Evolutionary conservation across 2,329 filamentous ascomycete species (phyloP).

Genomic region (Venturia carpophila): DNA sequence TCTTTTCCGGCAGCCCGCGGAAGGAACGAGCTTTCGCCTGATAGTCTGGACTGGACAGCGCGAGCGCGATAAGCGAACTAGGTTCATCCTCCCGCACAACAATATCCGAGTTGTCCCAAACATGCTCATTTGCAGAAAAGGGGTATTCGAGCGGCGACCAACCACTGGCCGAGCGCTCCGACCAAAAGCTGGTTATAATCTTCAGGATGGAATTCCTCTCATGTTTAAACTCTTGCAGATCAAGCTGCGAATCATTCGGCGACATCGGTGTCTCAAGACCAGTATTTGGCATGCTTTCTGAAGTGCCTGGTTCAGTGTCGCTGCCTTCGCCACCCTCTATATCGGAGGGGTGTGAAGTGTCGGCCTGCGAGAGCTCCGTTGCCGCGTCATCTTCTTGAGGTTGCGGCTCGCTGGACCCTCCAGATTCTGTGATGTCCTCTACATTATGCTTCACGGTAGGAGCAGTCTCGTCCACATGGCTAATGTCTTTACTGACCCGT

Average conservation of each 20-base stretch:
- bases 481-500: constrained; percentile 27
- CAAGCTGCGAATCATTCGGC: constrained; percentile 47
- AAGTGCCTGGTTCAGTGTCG: constrained; percentile 61
- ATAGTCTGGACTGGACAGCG: constrained; percentile 82
- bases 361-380: background rate
- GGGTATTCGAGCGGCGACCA: constrained; percentile 93
- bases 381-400: constrained; percentile 5
- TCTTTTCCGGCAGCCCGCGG: constrained; percentile 32
- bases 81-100: constrained; percentile 97
- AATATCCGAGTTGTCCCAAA: constrained; percentile 94
- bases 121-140: constrained; percentile 72
- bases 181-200: constrained; percentile 96
- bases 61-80: constrained; percentile 90
- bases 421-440: background rate
- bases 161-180: constrained; percentile 88
- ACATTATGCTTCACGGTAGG: constrained; percentile 21
- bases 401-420: background rate
- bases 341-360: constrained; percentile 22
- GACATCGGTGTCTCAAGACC: constrained; percentile 40
- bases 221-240: constrained; percentile 71
- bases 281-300: constrained; percentile 46
- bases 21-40: constrained; percentile 67
- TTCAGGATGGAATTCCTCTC: constrained; percentile 92
- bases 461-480: constrained; percentile 13
- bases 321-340: constrained; percentile 39